Base-by-base conservation (phyloP, 2,329 filamentous ascomycete species). In the Ceratocystiopsis brevicomis region DNA sequence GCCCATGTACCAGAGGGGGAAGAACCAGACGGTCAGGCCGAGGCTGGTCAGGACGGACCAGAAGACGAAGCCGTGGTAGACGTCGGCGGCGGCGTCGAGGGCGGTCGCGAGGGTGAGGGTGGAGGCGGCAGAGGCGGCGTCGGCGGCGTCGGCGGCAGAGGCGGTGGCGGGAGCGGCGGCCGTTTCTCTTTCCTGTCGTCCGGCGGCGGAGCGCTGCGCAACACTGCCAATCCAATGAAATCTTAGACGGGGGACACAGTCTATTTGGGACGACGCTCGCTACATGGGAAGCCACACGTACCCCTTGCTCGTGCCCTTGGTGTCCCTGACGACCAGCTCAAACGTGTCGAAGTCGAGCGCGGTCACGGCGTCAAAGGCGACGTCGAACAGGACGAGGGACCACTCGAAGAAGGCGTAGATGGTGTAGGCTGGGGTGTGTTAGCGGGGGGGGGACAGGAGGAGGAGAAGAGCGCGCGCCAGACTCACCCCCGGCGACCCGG, bases 351-450 rank as follows among this genome's bases (percentile, higher is more conserved):
- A 98, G 65, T 98, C 90, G 54, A 93, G 66, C 45, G 84, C 80
- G 12, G 90, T 96, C 47, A 96, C 81, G 42, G 90, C 85, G 64
- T 98, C 90, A 63, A 98, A 98, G 30, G 74, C 88, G 45, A 98
- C 86, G 60, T 98, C 90, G 59, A 94, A 84, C 52, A 98, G 67
- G 56, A 98, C 86, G 48, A 98, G 69, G 18, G 86, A 69, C 90
- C 90, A 98, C 61, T 98, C 90, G 61, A 96, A 95, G 63, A 98
- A 95, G 49, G 90, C 81, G 61, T 98, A 98, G 42, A 71, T 93
- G 1, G 90, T 98, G 62, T 98, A 98, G 32, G 90, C 90, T 96
- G 54, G n/a, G 13, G 13, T 6, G 11, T 5, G 19, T 19, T 8
- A n/a, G 3, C 11, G 14, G 6, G 25, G n/a, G n/a, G n/a, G n/a